Evolutionary conservation across 371 early-diverging fungal species (phyloP), one percentile per base, ranked within the genome.

Genomic region (Rhizopus microsporus): DNA sequence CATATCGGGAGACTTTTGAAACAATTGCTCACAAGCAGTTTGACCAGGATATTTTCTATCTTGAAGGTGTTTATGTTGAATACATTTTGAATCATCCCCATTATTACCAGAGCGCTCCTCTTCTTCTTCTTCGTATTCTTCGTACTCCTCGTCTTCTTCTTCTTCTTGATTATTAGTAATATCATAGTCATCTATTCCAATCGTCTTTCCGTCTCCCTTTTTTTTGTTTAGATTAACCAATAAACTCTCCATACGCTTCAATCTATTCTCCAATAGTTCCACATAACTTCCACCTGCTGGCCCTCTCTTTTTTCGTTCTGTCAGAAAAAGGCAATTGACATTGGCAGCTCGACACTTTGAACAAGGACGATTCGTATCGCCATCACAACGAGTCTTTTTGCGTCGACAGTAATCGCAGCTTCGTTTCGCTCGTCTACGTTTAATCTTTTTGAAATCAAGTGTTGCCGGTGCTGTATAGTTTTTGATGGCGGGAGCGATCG

Each of bases 241-340:
- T 46, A 75, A 32, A 12, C 49, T 57, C 63, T 77, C 74, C 63
- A 77, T 69, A 1, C 72, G 67, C 45, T 67, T 56, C 34, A 73
- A 39, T 6, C 77, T 54, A 31, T 53, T 51, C 50, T 77, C 77
- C 6, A 77, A 48, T 8, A 55, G 35, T 56, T 69, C 77, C 1
- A 77, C 65, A 58, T 77, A 71, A 12, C 65, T 60, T 51, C 59
- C 47, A 39, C 4, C 52, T 37, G 61, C 48, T 23, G 75, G 72
- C 0, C 70, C 75, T 39, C 75, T 59, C 34, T 69, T 75, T 47
- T 72, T 75, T 52, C 69, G 72, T 45, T 71, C 65, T 7, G 63
- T 60, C 2, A 70, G 38, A 44, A 72, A 75, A 8, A 54, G 54
- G 37, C 75, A 75, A n/a, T 60, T 54, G 0, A 49, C 49, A 9